Evolutionary conservation across 805 yeast genomes (phyloP).

Genomic region (Zygosaccharomyces bailii): DNA sequence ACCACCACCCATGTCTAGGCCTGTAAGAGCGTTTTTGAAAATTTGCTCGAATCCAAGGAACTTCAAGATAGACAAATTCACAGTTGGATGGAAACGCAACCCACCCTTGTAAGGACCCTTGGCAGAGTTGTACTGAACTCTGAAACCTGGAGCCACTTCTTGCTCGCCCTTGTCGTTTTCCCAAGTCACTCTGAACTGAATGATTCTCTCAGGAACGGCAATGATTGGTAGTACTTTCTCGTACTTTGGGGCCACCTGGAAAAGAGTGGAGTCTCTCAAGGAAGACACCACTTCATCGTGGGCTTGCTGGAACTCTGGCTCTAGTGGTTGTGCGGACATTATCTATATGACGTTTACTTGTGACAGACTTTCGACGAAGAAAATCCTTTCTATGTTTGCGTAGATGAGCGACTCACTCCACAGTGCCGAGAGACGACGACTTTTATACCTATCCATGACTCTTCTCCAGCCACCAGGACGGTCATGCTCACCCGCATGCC

Average conservation of each 20-base stretch:
- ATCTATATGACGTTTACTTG: neutral
- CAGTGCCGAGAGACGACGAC: neutral
- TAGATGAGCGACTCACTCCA: neutral
- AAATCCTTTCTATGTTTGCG: neutral
- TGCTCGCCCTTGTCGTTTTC: constrained; percentile 90
- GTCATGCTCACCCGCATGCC: neutral
- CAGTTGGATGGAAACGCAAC: constrained; percentile 95
- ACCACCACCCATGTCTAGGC: constrained; percentile 98
- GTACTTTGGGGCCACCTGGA: constrained; percentile 84
- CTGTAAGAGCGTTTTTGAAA: constrained; percentile 97
- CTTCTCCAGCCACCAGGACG: neutral
- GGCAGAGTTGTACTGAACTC: constrained; percentile 98
- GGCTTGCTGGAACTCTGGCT: constrained; percentile 99
- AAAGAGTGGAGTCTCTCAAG: constrained; percentile 85
- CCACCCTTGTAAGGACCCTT: constrained; percentile 99
- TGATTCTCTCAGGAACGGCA: constrained; percentile 91
- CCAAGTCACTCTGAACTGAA: constrained; percentile 97
- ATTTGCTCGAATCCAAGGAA: constrained; percentile 98
- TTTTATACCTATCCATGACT: constrained; percentile 2
- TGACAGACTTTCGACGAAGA: neutral
- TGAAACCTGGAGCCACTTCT: constrained; percentile 95
- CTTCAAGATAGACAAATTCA: constrained; percentile 90
- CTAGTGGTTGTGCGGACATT: constrained; percentile 38
- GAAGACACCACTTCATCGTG: constrained; percentile 88
- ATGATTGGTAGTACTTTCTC: constrained; percentile 84